Evolutionary conservation across 768 basidiomycete species (phyloP), one percentile per base, ranked within the genome.

Genomic region (Baorangia bicolor): DNA sequence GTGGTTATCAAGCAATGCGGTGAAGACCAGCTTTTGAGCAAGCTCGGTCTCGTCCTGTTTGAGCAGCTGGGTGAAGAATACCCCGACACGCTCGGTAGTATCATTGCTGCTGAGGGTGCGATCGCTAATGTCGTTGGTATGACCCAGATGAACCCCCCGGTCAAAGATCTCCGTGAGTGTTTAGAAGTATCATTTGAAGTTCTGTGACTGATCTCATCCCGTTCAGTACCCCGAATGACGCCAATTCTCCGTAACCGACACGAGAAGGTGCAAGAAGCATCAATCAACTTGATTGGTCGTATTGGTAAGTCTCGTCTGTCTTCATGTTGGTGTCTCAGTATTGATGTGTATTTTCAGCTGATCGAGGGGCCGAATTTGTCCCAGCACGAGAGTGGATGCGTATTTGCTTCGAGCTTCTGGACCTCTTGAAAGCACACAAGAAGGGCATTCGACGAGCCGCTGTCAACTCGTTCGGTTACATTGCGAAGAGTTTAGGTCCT

Each of bases 371-470:
- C 21, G 97, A 98, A 74, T 98, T 93, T 58, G 96, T 99, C 0
- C 95, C 97, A 16, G 96, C 97, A 11, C 86, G 97, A 66, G 97
- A 99, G 74, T 98, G 96, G 97, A 99, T 99, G 97, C 89, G 97
- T 68, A 98, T 99, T 68, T 98, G 97, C 71, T 98, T 99, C 74
- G 97, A 99, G 69, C 76, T 99, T 33, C 83, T 99, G 47, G 97
- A 98, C 68, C 80, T 99, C 25, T 82, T 98, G 65, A 98, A 98
- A 72, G 97, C 97, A 10, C 97, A 99, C 78, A 99, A 99, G 78
- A 98, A 98, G 74, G 96, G 91, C 40, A 99, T 98, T 68, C 90
- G 97, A 51, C 92, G 96, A 68, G 97, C 96, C 1, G 96, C 97
- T 21, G 97, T 98, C 75, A 98, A 99, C 78, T 97, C 96, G 1